Evolutionary conservation across 2,329 filamentous ascomycete species (phyloP), one percentile per base, ranked within the genome.

Genomic region (Alternaria ventricosa): DNA sequence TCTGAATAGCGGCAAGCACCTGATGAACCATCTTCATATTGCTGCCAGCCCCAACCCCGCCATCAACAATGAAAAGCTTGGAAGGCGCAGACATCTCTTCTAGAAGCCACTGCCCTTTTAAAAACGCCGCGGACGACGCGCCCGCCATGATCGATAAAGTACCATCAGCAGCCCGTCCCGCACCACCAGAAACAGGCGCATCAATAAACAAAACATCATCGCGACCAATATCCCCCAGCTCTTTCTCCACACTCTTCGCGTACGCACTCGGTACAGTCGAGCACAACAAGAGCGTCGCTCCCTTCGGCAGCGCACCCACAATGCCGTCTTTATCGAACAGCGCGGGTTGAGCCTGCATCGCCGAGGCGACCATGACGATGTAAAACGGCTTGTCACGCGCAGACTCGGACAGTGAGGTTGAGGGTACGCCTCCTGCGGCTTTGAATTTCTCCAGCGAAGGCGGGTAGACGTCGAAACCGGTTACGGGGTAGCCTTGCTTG

Each of bases 91-190:
- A 87, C 83, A 94, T 87, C 68, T 87, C 86, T 56, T 87, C 82
- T 3, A 94, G 83, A 2, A 93, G 79, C 51, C 83, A 85, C 22
- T 83, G 84, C 0, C 85, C 89, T 60, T 85, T 86, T 33, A 84
- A 81, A 2, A 93, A 79, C 6, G 87, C 87, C 3, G 82, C 83
- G 1, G 86, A 83, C 0, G 86, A 82, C 0, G 85, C 90, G 2
- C 89, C 88, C 0, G 90, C 90, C 87, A 94, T 92, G 74, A 94
- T 93, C 7, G 90, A 91, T 45, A 94, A 81, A 0, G 90, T 92
- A 4, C 91, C 91, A 53, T 90, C 86, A 0, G 89, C 90, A 2
- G 91, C 91, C 33, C 91, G 85, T 10, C 86, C 83, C 0, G 89
- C 87, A 2, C 91, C 91, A 0, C 91, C 91, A 0, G 90, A 92